A percentile compares a stretch with the other conserved stretches of the same genome.
phyloP scores from a whole-genome alignment of 2,329 filamentous ascomycete species.

The Helminthosporium solani region DNA sequence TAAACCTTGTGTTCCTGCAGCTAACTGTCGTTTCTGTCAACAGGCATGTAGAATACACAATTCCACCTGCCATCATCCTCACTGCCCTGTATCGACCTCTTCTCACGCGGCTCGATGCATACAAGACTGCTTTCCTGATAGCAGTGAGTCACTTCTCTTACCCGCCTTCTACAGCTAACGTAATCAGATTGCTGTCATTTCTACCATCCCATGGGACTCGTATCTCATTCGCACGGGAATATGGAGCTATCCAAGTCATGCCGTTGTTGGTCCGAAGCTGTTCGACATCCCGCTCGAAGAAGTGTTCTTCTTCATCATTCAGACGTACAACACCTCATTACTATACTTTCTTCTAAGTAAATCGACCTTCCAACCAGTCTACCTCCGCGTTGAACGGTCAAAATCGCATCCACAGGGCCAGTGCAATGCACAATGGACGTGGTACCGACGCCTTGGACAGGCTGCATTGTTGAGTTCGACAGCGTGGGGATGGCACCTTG shows the following conservation, averaged over 20 bases:
- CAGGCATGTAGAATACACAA: slow-evolving; percentile 67
- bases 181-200: slow-evolving; percentile 59
- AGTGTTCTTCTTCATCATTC: slow-evolving; percentile 74
- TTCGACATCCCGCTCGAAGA: slow-evolving; percentile 70
- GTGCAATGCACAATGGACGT: slow-evolving; percentile 40
- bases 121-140: slow-evolving; percentile 62
- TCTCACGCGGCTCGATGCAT: slow-evolving; percentile 61
- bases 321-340: slow-evolving; percentile 71
- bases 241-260: slow-evolving; percentile 70
- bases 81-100: slow-evolving; percentile 63
- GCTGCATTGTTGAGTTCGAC: slow-evolving; percentile 49
- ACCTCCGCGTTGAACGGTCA: slow-evolving; percentile 49
- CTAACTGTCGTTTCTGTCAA: not conserved
- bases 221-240: slow-evolving; percentile 68
- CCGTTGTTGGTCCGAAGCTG: slow-evolving; percentile 62
- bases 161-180: slow-evolving; percentile 22
- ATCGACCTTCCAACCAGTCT: slow-evolving; percentile 57
- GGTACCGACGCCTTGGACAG: slow-evolving; percentile 53
- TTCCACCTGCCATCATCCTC: slow-evolving; percentile 62
- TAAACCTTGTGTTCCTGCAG: not conserved
- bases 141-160: slow-evolving; percentile 37
- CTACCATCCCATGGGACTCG: slow-evolving; percentile 75
- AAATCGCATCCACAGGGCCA: slow-evolving; percentile 13
- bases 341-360: slow-evolving; percentile 69
- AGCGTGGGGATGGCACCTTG: slow-evolving; percentile 48